Evolutionary conservation across 495 filamentous ascomycete genomes (phyloP).

Genomic region (Neurospora sp.): DNA sequence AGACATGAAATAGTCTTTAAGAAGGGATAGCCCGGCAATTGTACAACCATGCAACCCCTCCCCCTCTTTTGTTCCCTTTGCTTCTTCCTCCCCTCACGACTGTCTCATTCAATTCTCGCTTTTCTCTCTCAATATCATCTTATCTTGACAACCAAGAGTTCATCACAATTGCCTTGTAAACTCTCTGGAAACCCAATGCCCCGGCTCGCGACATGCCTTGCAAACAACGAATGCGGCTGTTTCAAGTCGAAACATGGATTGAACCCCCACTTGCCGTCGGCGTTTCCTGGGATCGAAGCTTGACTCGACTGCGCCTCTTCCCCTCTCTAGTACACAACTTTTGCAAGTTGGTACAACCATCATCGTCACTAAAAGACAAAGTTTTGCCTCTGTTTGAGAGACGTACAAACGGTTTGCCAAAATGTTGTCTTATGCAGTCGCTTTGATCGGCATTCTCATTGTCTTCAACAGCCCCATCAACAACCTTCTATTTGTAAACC

Average conservation of each 20-base stretch:
- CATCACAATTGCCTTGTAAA: not conserved
- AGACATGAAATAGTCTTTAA: not conserved
- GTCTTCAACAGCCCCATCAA: constrained; percentile 17
- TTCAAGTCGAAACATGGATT: not conserved
- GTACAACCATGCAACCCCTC: not conserved
- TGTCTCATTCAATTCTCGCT: not conserved
- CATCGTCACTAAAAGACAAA: not conserved
- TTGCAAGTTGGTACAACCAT: not conserved
- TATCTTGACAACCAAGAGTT: not conserved
- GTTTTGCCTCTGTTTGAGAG: not conserved
- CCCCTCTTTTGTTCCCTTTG: not conserved
- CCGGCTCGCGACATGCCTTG: not conserved
- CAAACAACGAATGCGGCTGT: not conserved
- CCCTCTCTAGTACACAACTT: not conserved
- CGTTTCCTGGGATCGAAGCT: not conserved
- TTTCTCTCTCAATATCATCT: not conserved
- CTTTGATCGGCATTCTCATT: constrained; percentile 14
- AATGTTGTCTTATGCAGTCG: constrained; percentile 21
- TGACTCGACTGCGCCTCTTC: not conserved
- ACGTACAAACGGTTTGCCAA: not conserved
- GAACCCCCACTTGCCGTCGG: not conserved
- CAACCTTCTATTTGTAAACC: constrained; percentile 7
- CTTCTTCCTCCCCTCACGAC: not conserved
- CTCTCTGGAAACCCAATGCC: not conserved
- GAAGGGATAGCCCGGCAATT: not conserved